Evolutionary conservation across 805 yeast species (phyloP).

Genomic region (Pichia exigua): DNA sequence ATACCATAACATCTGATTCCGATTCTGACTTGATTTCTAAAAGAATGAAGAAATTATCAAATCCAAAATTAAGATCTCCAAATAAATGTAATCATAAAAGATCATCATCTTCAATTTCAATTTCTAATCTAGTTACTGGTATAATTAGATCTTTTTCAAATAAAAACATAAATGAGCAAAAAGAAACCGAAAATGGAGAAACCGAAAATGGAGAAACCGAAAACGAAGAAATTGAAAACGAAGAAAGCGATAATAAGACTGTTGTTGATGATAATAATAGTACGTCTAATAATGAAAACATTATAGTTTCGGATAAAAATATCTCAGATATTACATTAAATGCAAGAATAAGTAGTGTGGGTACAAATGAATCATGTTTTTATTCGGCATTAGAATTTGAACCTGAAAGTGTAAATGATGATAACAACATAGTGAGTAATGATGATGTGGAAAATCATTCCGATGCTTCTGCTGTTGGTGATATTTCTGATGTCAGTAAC

Average conservation of each 20-base stretch:
- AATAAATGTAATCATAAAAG: background rate
- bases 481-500: background rate
- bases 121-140: constrained; percentile 15
- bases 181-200: background rate
- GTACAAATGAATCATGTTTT: background rate
- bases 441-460: too few relatives aligned
- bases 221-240: background rate
- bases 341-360: background rate
- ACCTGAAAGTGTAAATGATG: background rate
- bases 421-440: too few relatives aligned
- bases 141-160: constrained; percentile 17
- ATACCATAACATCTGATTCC: background rate
- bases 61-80: background rate
- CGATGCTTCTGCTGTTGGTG: too few relatives aligned
- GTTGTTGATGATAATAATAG: background rate
- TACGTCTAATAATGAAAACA: too few relatives aligned
- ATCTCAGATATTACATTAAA: background rate
- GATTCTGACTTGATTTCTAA: background rate
- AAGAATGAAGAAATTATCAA: background rate
- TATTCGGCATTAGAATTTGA: background rate
- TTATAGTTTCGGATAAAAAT: background rate
- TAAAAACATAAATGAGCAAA: background rate
- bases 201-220: background rate
- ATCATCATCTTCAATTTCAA: constrained; percentile 11
- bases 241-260: too few relatives aligned